phyloP scores from a whole-genome alignment of 768 basidiomycete species.

The Amanita rimosa region DNA sequence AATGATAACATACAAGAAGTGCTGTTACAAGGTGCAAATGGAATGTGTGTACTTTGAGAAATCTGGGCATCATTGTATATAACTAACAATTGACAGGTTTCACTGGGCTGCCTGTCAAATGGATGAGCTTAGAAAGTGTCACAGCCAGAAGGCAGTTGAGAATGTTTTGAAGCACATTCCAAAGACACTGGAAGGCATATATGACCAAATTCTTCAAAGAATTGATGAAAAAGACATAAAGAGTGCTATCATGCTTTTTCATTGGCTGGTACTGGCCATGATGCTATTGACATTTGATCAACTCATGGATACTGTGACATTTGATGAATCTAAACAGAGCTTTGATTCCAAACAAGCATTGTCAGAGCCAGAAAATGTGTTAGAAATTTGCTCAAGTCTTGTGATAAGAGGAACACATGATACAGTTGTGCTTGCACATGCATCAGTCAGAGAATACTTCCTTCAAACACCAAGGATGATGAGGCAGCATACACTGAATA shows the following conservation, averaged over 20 bases:
- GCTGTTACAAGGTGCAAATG: neutral
- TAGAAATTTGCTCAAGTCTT: neutral
- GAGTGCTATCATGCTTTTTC: neutral
- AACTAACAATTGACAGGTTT: neutral
- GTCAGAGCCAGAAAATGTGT: neutral
- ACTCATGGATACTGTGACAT: neutral
- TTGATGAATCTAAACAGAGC: neutral
- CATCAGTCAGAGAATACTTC: neutral
- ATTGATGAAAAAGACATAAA: neutral
- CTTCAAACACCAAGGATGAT: neutral
- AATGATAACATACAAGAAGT: neutral
- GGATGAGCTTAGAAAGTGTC: neutral
- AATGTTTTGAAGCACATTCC: neutral
- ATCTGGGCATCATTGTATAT: too few relatives aligned
- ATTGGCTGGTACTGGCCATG: neutral
- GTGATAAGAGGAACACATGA: neutral
- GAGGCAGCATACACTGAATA: too few relatives aligned
- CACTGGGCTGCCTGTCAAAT: neutral
- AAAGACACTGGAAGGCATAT: neutral
- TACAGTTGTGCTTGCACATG: neutral
- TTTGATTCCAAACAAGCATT: neutral
- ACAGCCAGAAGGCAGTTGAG: neutral
- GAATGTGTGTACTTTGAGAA: neutral
- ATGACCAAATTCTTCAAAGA: constrained; percentile 2
- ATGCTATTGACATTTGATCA: neutral